These are phyloP conservation scores for Pseudevernia furfuracea DNA, from an alignment of 495 filamentous ascomycete genomes.

Conservation along the genomic window DNA sequence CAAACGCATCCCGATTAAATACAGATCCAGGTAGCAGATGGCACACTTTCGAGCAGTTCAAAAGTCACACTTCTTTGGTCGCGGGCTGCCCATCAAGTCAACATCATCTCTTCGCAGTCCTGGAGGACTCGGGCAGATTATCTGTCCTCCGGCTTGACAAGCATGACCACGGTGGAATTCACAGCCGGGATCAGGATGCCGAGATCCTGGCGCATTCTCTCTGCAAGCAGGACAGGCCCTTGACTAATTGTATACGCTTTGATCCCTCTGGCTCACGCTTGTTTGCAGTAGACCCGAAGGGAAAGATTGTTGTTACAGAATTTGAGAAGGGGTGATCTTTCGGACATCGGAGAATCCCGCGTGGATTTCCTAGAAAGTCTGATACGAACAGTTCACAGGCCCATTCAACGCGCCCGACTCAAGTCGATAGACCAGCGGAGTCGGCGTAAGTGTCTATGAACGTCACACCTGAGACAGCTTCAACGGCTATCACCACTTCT, in stretches of 20 bases:
- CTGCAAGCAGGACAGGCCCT: background rate
- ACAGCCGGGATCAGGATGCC: constrained; percentile 1
- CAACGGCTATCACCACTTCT: background rate
- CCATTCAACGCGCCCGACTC: background rate
- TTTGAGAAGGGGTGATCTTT: constrained; percentile 3
- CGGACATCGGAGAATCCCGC: background rate
- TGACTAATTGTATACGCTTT: constrained; percentile 14
- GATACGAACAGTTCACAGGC: background rate
- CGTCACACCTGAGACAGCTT: background rate
- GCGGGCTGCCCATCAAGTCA: constrained; percentile 13
- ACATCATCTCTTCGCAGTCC: constrained; percentile 16
- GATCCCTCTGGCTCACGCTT: constrained; percentile 15
- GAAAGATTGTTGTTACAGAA: constrained; percentile 17
- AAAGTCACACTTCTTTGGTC: constrained; percentile 6
- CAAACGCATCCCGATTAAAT: background rate
- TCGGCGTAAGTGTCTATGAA: background rate
- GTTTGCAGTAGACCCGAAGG: constrained; percentile 19
- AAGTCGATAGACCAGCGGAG: background rate
- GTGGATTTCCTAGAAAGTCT: background rate
- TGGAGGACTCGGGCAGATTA: constrained; percentile 15
- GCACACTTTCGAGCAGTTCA: constrained; percentile 16
- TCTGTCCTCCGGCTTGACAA: constrained; percentile 4
- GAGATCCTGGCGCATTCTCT: constrained; percentile 2
- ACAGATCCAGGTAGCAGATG: background rate
- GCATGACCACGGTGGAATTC: constrained; percentile 16